A percentile compares a stretch with the other conserved stretches of the same genome.
Conservation (phyloP, 257 asterid genomes). For the Solanum paucissectum region DNA sequence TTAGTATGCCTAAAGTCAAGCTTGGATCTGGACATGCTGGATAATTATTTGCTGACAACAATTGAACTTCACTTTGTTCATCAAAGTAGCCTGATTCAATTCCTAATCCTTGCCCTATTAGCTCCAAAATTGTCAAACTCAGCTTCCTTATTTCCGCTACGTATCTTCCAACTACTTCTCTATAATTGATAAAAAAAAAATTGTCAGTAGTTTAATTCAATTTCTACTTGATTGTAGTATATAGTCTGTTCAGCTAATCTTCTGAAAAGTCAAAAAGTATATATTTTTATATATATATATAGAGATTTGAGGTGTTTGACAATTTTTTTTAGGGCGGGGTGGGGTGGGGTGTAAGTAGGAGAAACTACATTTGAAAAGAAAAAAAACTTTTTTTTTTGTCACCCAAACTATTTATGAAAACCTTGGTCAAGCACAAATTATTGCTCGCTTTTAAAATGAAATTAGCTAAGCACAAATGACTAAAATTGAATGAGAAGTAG, state of each 20-base stretch:
- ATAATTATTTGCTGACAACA: conserved; percentile 14
- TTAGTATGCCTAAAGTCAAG: conserved; percentile 17
- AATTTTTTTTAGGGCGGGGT: rapidly evolving
- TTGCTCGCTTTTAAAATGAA: too few relatives aligned
- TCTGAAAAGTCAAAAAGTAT: neutral
- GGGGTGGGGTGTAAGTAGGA: too few relatives aligned
- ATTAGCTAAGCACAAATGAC: too few relatives aligned
- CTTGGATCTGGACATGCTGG: conserved; percentile 22
- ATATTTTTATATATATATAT: too few relatives aligned
- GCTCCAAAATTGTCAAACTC: conserved; percentile 11
- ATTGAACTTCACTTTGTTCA: conserved; percentile 6
- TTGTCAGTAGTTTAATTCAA: neutral
- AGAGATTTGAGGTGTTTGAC: neutral
- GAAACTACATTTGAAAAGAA: too few relatives aligned
- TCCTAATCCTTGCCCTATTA: conserved; percentile 18
- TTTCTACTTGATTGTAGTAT: neutral
- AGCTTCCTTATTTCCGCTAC: conserved; percentile 8
- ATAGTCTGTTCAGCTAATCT: neutral
- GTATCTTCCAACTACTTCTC: conserved; percentile 23
- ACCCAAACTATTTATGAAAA: too few relatives aligned
- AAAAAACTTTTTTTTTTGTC: too few relatives aligned
- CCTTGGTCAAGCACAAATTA: too few relatives aligned
- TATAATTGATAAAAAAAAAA: neutral
- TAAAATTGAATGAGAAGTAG: too few relatives aligned
- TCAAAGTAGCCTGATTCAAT: conserved; percentile 13